A percentile compares a stretch with the other conserved stretches of the same genome.
phyloP scores from a whole-genome alignment of 2,329 filamentous ascomycete genomes.

The Aquanectria penicillioides region DNA sequence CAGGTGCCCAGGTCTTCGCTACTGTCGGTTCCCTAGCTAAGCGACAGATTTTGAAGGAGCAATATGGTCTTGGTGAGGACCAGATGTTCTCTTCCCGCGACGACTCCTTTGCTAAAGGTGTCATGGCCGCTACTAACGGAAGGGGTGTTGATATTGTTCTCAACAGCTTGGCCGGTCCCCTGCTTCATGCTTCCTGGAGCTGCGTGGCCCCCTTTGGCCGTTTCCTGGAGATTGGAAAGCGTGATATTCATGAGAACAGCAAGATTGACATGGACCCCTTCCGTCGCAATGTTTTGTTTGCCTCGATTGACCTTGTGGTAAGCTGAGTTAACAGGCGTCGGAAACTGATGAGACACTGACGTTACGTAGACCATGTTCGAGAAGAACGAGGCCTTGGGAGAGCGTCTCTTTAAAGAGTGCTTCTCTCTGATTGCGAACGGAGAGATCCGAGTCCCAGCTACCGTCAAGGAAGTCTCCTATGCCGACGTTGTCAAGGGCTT shows the following conservation, averaged over 20 bases:
- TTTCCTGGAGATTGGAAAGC: conserved; percentile 39
- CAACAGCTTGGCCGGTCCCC: conserved; percentile 43
- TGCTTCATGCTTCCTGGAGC: conserved; percentile 43
- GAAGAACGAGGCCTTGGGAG: conserved; percentile 20
- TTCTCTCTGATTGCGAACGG: conserved; percentile 27
- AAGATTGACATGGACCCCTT: conserved; percentile 43
- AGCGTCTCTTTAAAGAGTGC: conserved; percentile 17
- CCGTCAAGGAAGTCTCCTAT: conserved; percentile 23
- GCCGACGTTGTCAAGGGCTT: conserved; percentile 35
- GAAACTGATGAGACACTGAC: conserved; percentile 1
- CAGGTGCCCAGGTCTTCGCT: conserved; percentile 41
- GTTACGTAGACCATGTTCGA: conserved; percentile 12
- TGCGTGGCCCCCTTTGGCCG: conserved; percentile 37
- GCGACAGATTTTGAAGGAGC: conserved; percentile 24
- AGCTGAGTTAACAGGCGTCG: background rate
- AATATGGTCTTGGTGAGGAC: conserved; percentile 41
- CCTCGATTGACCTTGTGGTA: conserved; percentile 50
- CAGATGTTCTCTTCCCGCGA: conserved; percentile 46
- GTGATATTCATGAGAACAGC: conserved; percentile 47
- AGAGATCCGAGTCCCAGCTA: conserved; percentile 19
- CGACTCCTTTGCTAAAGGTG: conserved; percentile 39
- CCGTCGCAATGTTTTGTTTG: conserved; percentile 50
- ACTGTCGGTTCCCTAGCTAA: conserved; percentile 40
- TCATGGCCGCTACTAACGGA: conserved; percentile 39
- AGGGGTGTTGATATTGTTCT: conserved; percentile 45